Evolutionary conservation across 208 protist genomes (phyloP), one percentile per base, ranked within the genome.

Genomic region (Crithidia expoeki): DNA sequence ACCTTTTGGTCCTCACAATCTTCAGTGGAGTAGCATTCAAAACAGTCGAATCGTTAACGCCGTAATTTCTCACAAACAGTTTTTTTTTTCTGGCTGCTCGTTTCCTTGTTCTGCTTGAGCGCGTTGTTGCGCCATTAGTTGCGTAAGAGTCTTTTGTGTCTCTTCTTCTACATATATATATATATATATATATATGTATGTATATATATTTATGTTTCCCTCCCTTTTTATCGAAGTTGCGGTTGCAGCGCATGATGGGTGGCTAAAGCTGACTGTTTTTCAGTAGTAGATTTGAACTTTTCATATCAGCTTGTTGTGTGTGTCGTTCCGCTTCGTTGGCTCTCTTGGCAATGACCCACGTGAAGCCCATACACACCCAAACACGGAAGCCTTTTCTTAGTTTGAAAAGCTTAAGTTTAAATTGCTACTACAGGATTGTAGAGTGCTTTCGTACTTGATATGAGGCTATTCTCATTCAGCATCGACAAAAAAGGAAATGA

Each of bases 11-110:
- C 7, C 42, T 76, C 23, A 47, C 63, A 0, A 2, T 76, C 16
- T 76, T 76, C 46, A 70, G 62, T 27, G 71, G 71, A 4, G 56
- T 70, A 1, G 52, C 36, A 9, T 66, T 69, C 25, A 76, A 76
- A 53, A 49, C 42, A 1, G 42, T 65, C 25, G 60, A 32, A 23
- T 25, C 72, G 16, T 27, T 63, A 14, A 47, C 46, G 21, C 30
- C 25, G 17, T 68, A 51, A 21, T n/a, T 27, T 21, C 14, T 21
- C 38, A 6, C 59, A 34, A 33, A 4, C 30, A 14, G n/a, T 51
- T 60, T 68, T 30, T 16, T 51, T 28, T 49, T 0, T 32, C n/a
- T n/a, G n/a, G n/a, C n/a, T n/a, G n/a, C n/a, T n/a, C n/a, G n/a
- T n/a, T n/a, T n/a, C n/a, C n/a, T 30, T 61, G 27, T 17, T 40